These are phyloP conservation scores for Ochetophila trinervis DNA, from an alignment of 306 rosid species.

Conservation along the genomic window DNA sequence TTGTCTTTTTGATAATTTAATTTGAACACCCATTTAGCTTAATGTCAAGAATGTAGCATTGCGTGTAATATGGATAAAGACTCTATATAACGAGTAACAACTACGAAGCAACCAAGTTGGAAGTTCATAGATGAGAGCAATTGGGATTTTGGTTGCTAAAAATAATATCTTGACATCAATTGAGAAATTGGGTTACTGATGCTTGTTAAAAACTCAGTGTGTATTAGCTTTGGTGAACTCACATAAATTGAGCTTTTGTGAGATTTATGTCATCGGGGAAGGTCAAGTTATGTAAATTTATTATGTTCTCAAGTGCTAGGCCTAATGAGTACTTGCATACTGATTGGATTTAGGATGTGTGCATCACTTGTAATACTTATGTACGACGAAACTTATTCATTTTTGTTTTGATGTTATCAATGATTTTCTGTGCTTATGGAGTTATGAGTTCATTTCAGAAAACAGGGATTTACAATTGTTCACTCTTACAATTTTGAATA, in stretches of 20 bases:
- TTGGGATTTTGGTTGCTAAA: no score
- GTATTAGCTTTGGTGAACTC: background rate
- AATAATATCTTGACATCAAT: background rate
- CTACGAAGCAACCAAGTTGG: background rate
- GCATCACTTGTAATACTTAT: background rate
- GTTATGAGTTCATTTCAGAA: conserved; percentile 9
- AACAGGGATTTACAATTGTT: conserved; percentile 20
- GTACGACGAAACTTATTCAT: background rate
- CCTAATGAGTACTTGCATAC: background rate
- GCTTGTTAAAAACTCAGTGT: conserved; percentile 13
- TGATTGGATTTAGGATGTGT: no score
- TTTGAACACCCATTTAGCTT: conserved; percentile 21
- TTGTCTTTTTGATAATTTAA: background rate
- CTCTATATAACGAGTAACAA: background rate
- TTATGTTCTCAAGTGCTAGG: background rate
- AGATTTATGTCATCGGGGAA: background rate
- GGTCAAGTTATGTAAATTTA: background rate
- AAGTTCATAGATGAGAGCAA: no score
- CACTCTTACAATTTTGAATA: conserved; percentile 16
- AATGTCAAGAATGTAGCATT: background rate
- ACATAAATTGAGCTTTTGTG: background rate
- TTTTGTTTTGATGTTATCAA: conserved; percentile 4
- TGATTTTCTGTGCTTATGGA: conserved; percentile 1
- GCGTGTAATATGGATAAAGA: no score
- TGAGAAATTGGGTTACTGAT: background rate